These are phyloP conservation scores for Linum trigynum DNA, from an alignment of 345 rosid genomes.

Conservation along the genomic window DNA sequence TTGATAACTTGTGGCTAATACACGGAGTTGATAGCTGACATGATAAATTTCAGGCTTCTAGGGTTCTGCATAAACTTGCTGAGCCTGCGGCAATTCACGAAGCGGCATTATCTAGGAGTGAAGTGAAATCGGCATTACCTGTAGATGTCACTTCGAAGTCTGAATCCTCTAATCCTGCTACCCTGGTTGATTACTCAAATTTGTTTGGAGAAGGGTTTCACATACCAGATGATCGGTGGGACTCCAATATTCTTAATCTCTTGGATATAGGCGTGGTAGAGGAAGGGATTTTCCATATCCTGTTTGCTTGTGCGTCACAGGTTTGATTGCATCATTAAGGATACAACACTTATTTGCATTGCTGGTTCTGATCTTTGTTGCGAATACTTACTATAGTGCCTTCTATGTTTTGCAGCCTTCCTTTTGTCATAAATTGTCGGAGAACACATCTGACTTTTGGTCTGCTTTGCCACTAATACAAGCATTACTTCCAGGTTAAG, in stretches of 20 bases:
- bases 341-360: slow-evolving; percentile 7
- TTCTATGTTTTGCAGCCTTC: slow-evolving; percentile 38
- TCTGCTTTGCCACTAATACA: slow-evolving; percentile 70
- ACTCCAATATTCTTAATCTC: slow-evolving; percentile 40
- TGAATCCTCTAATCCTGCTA: slow-evolving; percentile 29
- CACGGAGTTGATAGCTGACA: slow-evolving; percentile 13
- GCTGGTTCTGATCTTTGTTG: slow-evolving; percentile 13
- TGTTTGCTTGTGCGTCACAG: slow-evolving; percentile 85
- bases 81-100: slow-evolving; percentile 39
- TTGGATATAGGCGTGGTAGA: slow-evolving; percentile 66
- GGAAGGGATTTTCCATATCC: slow-evolving; percentile 78
- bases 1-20: slow-evolving; percentile 3
- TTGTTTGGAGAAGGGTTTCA: slow-evolving; percentile 68
- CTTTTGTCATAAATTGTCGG: slow-evolving; percentile 57
- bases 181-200: slow-evolving; percentile 47
- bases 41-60: slow-evolving; percentile 43
- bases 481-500: slow-evolving; percentile 68
- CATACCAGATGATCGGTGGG: slow-evolving; percentile 42
- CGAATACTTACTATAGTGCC: slow-evolving; percentile 13
- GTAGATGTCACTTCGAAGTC: slow-evolving; percentile 36
- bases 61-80: slow-evolving; percentile 46
- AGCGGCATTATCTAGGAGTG: slow-evolving; percentile 21
- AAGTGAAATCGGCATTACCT: slow-evolving; percentile 20
- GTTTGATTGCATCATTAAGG: slow-evolving; percentile 36
- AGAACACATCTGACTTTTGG: slow-evolving; percentile 50